Conservation (phyloP, 352 stramenopile genomes). For the Globisporangium uncinulatum region DNA sequence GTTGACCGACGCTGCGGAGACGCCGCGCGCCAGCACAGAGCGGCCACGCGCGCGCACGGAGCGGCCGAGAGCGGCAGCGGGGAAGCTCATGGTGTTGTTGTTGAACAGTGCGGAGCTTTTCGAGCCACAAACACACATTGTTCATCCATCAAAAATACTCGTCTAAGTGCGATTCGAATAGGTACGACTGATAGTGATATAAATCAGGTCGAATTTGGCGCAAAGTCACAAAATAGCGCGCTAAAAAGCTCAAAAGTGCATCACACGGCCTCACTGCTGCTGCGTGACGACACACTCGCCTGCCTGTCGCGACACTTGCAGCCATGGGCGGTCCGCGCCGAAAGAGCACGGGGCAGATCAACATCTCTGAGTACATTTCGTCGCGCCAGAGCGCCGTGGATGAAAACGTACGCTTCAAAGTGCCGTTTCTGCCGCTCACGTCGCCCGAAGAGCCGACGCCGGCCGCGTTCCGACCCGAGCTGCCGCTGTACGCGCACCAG, state of each 20-base stretch:
- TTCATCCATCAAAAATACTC: no score
- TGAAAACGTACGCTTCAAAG: conserved; percentile 74
- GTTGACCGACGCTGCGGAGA: conserved; percentile 4
- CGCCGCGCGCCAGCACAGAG: conserved; percentile 22
- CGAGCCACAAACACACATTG: conserved; percentile 3
- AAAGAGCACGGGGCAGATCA: conserved; percentile 30
- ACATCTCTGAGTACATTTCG: conserved; percentile 53
- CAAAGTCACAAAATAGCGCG: no score
- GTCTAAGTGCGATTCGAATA: not conserved
- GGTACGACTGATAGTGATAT: not conserved
- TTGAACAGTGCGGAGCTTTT: conserved; percentile 8
- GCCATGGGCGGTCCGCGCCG: conserved; percentile 5
- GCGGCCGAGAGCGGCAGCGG: conserved; percentile 31
- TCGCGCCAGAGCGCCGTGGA: conserved; percentile 22
- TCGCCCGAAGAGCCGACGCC: conserved; percentile 63
- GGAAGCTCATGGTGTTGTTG: conserved; percentile 40
- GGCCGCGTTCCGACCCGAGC: conserved; percentile 27
- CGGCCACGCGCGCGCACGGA: conserved; percentile 32
- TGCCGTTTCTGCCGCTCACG: conserved; percentile 77
- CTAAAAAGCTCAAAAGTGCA: not conserved
- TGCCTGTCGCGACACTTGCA: no score
- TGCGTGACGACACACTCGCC: no score
- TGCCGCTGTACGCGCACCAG: conserved; percentile 77
- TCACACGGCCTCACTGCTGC: not conserved
- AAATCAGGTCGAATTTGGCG: not conserved